Base-by-base conservation (phyloP, 495 filamentous ascomycete genomes). In the Copromyces sp. region DNA sequence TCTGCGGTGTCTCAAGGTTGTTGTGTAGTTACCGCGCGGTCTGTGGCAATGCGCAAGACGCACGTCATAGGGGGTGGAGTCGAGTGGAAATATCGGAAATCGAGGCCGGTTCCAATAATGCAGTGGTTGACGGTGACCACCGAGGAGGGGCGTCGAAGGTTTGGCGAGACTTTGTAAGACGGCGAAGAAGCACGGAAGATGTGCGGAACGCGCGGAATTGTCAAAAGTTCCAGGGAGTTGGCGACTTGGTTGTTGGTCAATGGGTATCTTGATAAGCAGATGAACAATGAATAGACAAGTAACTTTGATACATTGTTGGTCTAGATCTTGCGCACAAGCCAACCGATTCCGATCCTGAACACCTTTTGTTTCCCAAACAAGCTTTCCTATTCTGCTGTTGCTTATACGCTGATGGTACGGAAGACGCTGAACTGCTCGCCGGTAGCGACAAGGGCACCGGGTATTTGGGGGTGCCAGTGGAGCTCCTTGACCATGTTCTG, bases 391-490 rank as follows among this genome's bases (percentile, higher is more conserved):
- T 32, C 29, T 35, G 53, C 53, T 9, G 29, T 65, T 65, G 53
- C 53, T 80, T 86, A 91, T 39, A 91, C 87, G 75, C 87, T 90
- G 74, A 92, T 91, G 3, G 90, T 90, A 78, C 89, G 86, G 79
- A 91, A 91, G 32, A 91, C 86, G 75, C 89, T 89, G 80, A 98
- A 98, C 79, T 87, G 88, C 72, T 92, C 90, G 14, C 95, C 95
- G 7, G 95, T 99, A 9, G 93, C 94, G 82, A 98, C 90, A 37
- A 98, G 83, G 29, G 87, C 88, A n/a, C 95, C 95, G 0, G 94
- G 94, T 79, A 97, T 97, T 83, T 99, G 95, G 29, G 91, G 91
- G 81, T 99, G 95, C 94, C 95, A 99, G 82, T 98, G 95, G 69
- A 91, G 82, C 81, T 99, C 95, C 87, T 98, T 98, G 70, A 94